These are phyloP conservation scores for Wickerhamia fluorescens DNA, from an alignment of 805 yeast genomes.

Conservation along the genomic window DNA sequence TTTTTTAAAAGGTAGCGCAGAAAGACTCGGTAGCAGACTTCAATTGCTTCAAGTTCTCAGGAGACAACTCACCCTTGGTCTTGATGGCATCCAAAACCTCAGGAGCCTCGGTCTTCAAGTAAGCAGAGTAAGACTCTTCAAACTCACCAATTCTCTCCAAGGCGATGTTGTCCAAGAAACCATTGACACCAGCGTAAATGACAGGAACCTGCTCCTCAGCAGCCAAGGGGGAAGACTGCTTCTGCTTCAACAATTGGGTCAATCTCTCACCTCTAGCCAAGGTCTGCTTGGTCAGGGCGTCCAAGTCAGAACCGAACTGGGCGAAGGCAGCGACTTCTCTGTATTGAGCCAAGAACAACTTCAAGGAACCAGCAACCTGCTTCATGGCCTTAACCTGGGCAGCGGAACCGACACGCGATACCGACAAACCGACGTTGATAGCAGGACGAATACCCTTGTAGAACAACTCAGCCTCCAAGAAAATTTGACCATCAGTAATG, in stretches of 20 bases:
- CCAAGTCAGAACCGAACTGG: slow-evolving; percentile 99
- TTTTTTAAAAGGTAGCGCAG: slow-evolving; percentile 80
- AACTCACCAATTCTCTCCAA: slow-evolving; percentile 82
- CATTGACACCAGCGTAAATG: slow-evolving; percentile 99
- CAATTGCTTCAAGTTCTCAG: slow-evolving; percentile 80
- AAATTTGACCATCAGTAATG: slow-evolving; percentile 95
- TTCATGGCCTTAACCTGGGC: slow-evolving; percentile 99
- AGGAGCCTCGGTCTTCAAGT: slow-evolving; percentile 85
- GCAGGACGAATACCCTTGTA: slow-evolving; percentile 99
- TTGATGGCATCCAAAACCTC: slow-evolving; percentile 79
- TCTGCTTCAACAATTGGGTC: slow-evolving; percentile 97
- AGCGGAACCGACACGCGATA: slow-evolving; percentile 99
- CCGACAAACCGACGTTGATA: slow-evolving; percentile 98
- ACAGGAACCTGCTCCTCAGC: slow-evolving; percentile 99
- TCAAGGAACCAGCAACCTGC: slow-evolving; percentile 99
- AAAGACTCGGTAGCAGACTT: slow-evolving; percentile 89
- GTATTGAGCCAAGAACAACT: slow-evolving; percentile 99
- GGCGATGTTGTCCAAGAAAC: slow-evolving; percentile 87
- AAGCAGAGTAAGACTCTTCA: slow-evolving; percentile 87
- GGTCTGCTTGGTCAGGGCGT: slow-evolving; percentile 99
- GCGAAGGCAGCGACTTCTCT: slow-evolving; percentile 99
- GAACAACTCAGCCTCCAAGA: slow-evolving; percentile 99
- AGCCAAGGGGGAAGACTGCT: slow-evolving; percentile 92
- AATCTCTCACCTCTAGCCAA: slow-evolving; percentile 99
- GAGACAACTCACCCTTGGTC: slow-evolving; percentile 83